Evolutionary conservation across 192 early-diverging fungal genomes (phyloP).

Genomic region (Umbelopsis isabellina): DNA sequence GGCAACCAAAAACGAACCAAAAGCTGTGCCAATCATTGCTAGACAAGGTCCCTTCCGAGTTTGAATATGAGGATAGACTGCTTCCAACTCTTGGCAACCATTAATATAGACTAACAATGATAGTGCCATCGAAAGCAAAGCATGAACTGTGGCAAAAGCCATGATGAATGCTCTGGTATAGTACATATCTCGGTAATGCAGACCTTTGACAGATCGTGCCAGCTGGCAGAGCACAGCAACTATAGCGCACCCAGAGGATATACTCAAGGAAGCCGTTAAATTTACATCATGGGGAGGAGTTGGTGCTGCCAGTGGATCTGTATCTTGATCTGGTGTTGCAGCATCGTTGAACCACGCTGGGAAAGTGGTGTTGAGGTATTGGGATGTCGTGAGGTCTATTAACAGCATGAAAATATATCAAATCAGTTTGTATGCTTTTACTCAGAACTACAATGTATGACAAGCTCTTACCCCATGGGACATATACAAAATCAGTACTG

Average conservation of each 20-base stretch:
- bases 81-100: slow-evolving; percentile 25
- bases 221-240: slow-evolving; percentile 29
- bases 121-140: slow-evolving; percentile 26
- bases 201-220: not conserved
- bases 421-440: not conserved
- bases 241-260: not conserved
- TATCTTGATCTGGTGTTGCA: slow-evolving; percentile 16
- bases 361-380: slow-evolving; percentile 25
- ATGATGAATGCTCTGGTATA: slow-evolving; percentile 35
- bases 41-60: slow-evolving; percentile 33
- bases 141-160: slow-evolving; percentile 4
- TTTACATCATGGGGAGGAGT: slow-evolving; percentile 37
- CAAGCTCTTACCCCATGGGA: slow-evolving; percentile 34
- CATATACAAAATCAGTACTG: slow-evolving; percentile 21
- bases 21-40: slow-evolving; percentile 30
- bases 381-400: slow-evolving; percentile 23
- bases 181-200: slow-evolving; percentile 22
- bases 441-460: not conserved
- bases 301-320: slow-evolving; percentile 27
- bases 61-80: slow-evolving; percentile 29
- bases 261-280: slow-evolving; percentile 22
- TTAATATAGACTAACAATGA: slow-evolving; percentile 29
- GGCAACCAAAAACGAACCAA: slow-evolving; percentile 20
- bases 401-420: not conserved
- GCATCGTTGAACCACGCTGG: slow-evolving; percentile 28